phyloP scores from a whole-genome alignment of 2,329 filamentous ascomycete genomes.

The Cladophialophora bantiana region DNA sequence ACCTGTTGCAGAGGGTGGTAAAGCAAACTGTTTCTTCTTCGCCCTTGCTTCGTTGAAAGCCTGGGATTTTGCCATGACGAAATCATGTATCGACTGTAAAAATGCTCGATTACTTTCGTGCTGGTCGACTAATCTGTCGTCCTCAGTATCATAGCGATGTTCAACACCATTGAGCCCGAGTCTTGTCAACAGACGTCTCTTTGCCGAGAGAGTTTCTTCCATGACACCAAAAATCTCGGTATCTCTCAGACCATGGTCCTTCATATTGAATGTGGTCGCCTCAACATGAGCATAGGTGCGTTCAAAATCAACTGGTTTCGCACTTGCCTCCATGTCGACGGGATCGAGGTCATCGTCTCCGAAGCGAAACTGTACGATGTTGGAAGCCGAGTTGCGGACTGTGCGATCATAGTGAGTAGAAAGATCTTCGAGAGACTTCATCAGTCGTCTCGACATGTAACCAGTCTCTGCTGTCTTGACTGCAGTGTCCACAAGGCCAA shows the following conservation, averaged over 20 bases:
- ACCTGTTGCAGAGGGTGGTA: constrained; percentile 17
- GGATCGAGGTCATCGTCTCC: constrained; percentile 95
- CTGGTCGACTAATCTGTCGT: constrained; percentile 64
- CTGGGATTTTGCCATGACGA: constrained; percentile 69
- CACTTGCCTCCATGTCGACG: constrained; percentile 95
- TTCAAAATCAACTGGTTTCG: constrained; percentile 89
- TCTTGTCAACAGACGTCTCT: constrained; percentile 70
- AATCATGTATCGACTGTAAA: constrained; percentile 76
- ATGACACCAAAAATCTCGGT: constrained; percentile 75
- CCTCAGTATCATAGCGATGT: constrained; percentile 65
- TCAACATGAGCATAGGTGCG: constrained; percentile 84
- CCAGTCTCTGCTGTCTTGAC: constrained; percentile 95
- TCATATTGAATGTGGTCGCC: constrained; percentile 79
- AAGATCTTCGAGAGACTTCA: constrained; percentile 97
- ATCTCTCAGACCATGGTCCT: constrained; percentile 74
- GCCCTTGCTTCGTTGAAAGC: constrained; percentile 62
- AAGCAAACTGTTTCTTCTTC: constrained; percentile 36
- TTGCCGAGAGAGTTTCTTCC: constrained; percentile 69
- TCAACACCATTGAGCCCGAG: constrained; percentile 67
- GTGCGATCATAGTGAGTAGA: constrained; percentile 94
- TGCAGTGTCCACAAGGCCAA: constrained; percentile 97
- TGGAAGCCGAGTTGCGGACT: constrained; percentile 85
- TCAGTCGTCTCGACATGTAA: constrained; percentile 97
- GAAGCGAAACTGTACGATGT: constrained; percentile 95
- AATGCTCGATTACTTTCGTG: constrained; percentile 85